A percentile compares a stretch with the other conserved stretches of the same genome.
Conservation (phyloP, 352 stramenopile genomes). For the Phytophthora capsici region DNA sequence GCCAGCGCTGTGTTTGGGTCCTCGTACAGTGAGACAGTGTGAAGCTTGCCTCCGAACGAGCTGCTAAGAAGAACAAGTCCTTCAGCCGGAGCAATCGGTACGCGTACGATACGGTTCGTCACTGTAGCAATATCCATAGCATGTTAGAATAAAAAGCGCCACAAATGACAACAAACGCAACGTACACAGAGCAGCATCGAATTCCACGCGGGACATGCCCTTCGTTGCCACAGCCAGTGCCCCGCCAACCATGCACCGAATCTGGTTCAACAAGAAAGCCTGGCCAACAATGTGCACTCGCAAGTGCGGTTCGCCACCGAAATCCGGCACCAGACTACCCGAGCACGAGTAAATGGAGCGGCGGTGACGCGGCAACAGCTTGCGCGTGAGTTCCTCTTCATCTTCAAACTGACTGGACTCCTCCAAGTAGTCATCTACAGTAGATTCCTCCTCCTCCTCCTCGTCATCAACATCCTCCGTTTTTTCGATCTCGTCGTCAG, state of each 20-base stretch:
- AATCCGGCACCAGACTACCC: constrained; percentile 63
- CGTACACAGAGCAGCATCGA: constrained; percentile 76
- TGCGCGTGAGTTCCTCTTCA: constrained; percentile 48
- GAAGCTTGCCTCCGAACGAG: constrained; percentile 81
- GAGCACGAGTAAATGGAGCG: constrained; percentile 84
- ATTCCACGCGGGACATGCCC: constrained; percentile 64
- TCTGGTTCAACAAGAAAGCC: constrained; percentile 91
- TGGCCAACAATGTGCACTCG: constrained; percentile 83
- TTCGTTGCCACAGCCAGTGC: constrained; percentile 85
- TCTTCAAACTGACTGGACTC: constrained; percentile 51
- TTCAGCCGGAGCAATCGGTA: constrained; percentile 89
- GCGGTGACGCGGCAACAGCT: constrained; percentile 68
- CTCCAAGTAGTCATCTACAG: constrained; percentile 25
- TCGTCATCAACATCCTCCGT: constrained; percentile 12
- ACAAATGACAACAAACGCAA: constrained; percentile 10
- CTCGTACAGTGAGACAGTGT: constrained; percentile 76
- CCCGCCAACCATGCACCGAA: constrained; percentile 91
- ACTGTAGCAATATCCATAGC: constrained; percentile 33
- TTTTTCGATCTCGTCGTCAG: constrained; percentile 18
- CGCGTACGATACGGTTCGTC: constrained; percentile 81
- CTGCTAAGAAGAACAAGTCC: constrained; percentile 87
- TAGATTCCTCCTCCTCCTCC: constrained; percentile 17
- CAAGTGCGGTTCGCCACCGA: constrained; percentile 67
- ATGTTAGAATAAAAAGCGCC: constrained; percentile 5
- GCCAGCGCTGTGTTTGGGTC: constrained; percentile 73